Evolutionary conservation across 2,329 filamentous ascomycete species (phyloP).

Genomic region (Berkeleyomyces rouxiae): DNA sequence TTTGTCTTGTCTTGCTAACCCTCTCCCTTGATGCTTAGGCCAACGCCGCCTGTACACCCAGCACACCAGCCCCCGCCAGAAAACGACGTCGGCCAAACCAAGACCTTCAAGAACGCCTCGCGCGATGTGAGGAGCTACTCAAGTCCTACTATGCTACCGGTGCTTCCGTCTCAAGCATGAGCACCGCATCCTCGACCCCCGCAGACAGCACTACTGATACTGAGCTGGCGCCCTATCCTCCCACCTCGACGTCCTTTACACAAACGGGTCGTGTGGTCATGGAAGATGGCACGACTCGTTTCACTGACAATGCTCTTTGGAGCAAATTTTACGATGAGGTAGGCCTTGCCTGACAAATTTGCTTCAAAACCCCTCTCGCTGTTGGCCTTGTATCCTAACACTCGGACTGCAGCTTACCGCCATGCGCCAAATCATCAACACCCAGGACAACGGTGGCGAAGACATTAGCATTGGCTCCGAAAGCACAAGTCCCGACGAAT

Average conservation of each 20-base stretch:
- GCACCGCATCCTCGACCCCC: neutral
- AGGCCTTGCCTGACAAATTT: conserved; percentile 15
- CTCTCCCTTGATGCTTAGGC: conserved; percentile 25
- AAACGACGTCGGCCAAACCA: conserved; percentile 44
- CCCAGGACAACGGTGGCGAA: conserved; percentile 24
- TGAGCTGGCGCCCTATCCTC: conserved; percentile 12
- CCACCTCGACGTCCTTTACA: conserved; percentile 22
- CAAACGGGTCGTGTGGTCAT: conserved; percentile 36
- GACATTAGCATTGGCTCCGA: conserved; percentile 36
- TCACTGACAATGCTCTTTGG: conserved; percentile 40
- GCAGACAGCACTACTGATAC: neutral
- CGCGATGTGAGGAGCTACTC: conserved; percentile 40
- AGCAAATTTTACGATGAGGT: conserved; percentile 40
- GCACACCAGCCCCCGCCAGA: conserved; percentile 41
- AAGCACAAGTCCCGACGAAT: conserved; percentile 33
- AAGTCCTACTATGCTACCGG: conserved; percentile 35
- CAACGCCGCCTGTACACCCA: conserved; percentile 42
- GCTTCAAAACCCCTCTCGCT: no score
- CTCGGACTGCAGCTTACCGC: conserved; percentile 30
- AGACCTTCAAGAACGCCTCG: conserved; percentile 43
- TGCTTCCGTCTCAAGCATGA: conserved; percentile 9
- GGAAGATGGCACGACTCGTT: conserved; percentile 37
- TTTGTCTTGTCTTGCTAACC: neutral
- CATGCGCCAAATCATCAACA: conserved; percentile 42
- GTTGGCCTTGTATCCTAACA: neutral